These are phyloP conservation scores for Melanopsichium pennsylvanicum DNA, from an alignment of 1,284 basidiomycete species.

Conservation along the genomic window DNA sequence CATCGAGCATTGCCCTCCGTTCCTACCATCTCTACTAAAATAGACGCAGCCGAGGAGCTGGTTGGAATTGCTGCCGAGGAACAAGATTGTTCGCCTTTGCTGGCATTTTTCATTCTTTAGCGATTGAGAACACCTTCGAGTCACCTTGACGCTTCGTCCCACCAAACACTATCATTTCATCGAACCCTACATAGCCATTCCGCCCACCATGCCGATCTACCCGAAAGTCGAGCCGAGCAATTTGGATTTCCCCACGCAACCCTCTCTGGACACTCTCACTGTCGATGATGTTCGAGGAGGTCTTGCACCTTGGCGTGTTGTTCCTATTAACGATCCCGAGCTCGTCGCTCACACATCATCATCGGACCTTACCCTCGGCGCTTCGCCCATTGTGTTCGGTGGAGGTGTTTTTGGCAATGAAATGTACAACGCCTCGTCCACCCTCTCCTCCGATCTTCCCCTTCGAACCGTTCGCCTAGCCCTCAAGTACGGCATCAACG, in stretches of 20 bases:
- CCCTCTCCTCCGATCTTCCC: constrained; percentile 41
- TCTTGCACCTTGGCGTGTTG: constrained; percentile 32
- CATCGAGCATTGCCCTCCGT: no score
- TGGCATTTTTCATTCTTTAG: no score
- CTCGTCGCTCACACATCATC: constrained; percentile 6
- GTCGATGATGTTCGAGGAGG: constrained; percentile 34
- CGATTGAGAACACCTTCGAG: no score
- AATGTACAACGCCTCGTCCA: constrained; percentile 57
- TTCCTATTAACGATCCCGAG: constrained; percentile 15
- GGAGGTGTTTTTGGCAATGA: constrained; percentile 59
- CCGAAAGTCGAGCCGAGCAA: constrained; percentile 40
- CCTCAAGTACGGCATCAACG: constrained; percentile 79
- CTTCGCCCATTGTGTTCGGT: constrained; percentile 59
- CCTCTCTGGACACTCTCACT: constrained; percentile 21
- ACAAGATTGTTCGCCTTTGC: no score
- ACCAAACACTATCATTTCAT: background rate
- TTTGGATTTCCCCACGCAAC: constrained; percentile 35
- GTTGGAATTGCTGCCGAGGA: no score
- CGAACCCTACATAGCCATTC: no score
- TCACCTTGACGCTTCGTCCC: constrained; percentile 1
- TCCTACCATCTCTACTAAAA: no score
- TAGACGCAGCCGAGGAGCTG: no score
- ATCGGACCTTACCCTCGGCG: constrained; percentile 16
- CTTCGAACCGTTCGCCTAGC: constrained; percentile 71
- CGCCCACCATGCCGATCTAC: constrained; percentile 39